Evolutionary conservation across 805 yeast species (phyloP), one percentile per base, ranked within the genome.

Genomic region (Yarrowia porcina): DNA sequence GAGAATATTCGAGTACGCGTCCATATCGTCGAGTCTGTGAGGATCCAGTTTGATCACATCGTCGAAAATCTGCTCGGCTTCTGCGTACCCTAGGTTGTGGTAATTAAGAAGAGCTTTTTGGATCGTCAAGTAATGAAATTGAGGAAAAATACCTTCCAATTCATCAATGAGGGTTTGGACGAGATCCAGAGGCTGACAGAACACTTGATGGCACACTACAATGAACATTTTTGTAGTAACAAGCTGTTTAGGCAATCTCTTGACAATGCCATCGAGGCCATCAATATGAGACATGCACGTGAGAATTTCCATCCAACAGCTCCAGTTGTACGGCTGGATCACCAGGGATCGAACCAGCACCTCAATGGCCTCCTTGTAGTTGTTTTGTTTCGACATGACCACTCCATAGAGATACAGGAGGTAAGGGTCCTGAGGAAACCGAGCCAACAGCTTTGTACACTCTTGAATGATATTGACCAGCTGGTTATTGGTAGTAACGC

Each of bases 1-100:
- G 36, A 94, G 79, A 72, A 94, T 89, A 73, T 94, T 93, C n/a
- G 98, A 92, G 73, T 89, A 94, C 0, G 89, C 84, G 71, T 94
- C 99, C 77, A 94, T 78, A 69, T 92, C 97, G 69, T 94, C 98
- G 21, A 94, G 77, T 49, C 97, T 77, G 67, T 88, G 82, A 0
- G 98, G 98, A 72, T 94, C 98, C 21, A 76, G 76, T 9, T 79
- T 71, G 23, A 92, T 74, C 0, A 94, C 82, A 47, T 83, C 82
- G 71, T 93, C 97, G 72, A 93, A 94, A 2, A 88, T 75, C 59
- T 77, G 71, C 68, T 90, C 97, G 0, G 97, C 91, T 59, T 85
- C 87, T 27, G 78, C 81, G 71, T 93, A 93, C 66, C 92, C 97
- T 68, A 91, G 79, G n/a, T 87, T 84, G 72, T 92, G 92, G 72